phyloP scores from a whole-genome alignment of 768 basidiomycete genomes.

The Naganishia vaughanmartiniae region DNA sequence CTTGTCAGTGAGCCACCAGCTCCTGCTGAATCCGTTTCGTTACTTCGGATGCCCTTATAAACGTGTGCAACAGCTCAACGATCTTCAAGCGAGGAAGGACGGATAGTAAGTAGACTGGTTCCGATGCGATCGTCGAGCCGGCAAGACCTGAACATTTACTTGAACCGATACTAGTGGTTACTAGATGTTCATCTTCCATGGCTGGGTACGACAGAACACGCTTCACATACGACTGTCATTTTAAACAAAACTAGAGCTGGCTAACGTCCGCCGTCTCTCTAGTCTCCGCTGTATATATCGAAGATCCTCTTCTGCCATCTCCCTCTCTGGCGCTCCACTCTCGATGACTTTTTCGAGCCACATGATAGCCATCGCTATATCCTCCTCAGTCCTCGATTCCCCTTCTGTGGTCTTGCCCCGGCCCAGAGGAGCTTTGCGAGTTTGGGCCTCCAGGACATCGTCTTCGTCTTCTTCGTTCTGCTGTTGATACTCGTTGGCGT shows the following conservation, averaged over 20 bases:
- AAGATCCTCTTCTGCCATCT: slow-evolving; percentile 68
- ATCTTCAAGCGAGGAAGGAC: too few species aligned
- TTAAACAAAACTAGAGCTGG: background rate
- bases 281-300: slow-evolving; percentile 37
- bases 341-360: slow-evolving; percentile 70
- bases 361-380: slow-evolving; percentile 64
- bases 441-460: background rate
- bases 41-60: too few species aligned
- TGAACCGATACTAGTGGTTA: too few species aligned
- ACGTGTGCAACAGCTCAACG: too few species aligned
- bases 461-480: slow-evolving; percentile 19
- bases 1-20: too few species aligned
- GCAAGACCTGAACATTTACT: too few species aligned
- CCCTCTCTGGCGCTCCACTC: slow-evolving; percentile 80
- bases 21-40: too few species aligned
- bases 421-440: background rate
- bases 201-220: too few species aligned
- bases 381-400: slow-evolving; percentile 54
- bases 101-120: too few species aligned
- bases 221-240: background rate
- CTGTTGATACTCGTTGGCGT: slow-evolving; percentile 14
- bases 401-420: slow-evolving; percentile 18
- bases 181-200: too few species aligned
- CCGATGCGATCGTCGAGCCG: too few species aligned
- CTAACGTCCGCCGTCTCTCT: background rate